Evolutionary conservation across 768 basidiomycete species (phyloP).

Genomic region (Lepiota venenata): DNA sequence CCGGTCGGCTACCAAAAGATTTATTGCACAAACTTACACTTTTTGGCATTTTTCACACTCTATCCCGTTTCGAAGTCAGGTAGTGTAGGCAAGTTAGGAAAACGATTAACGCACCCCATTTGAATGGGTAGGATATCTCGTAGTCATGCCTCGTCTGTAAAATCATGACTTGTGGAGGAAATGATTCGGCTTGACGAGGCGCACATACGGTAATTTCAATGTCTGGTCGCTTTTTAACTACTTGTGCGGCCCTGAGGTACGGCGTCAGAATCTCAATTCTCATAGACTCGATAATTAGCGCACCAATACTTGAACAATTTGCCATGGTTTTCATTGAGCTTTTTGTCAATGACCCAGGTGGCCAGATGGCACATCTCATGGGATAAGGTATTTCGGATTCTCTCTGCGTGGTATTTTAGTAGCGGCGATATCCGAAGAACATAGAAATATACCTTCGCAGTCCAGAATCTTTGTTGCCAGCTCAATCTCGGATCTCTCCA

Average conservation of each 20-base stretch:
- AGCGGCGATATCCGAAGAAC: not conserved
- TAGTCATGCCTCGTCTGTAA: slow-evolving; percentile 68
- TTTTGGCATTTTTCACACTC: slow-evolving; percentile 65
- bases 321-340: slow-evolving; percentile 73
- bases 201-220: slow-evolving; percentile 64
- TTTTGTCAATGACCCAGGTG: slow-evolving; percentile 74
- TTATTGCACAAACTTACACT: slow-evolving; percentile 38
- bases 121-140: slow-evolving; percentile 67
- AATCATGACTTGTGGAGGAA: not conserved
- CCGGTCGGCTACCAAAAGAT: slow-evolving; percentile 1
- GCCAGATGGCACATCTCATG: slow-evolving; percentile 95
- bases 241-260: slow-evolving; percentile 55
- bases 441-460: slow-evolving; percentile 54
- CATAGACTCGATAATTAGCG: slow-evolving; percentile 13
- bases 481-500: slow-evolving; percentile 63
- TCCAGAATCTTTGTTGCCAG: slow-evolving; percentile 83
- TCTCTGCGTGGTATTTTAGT: slow-evolving; percentile 40
- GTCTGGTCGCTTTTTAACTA: slow-evolving; percentile 66
- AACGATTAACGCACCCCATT: slow-evolving; percentile 57
- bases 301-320: slow-evolving; percentile 71
- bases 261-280: not conserved
- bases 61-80: slow-evolving; percentile 21
- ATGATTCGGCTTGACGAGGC: not conserved
- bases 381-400: slow-evolving; percentile 77
- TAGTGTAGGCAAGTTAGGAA: not conserved